Evolutionary conservation across 768 basidiomycete species (phyloP).

Genomic region (Collybia mongolica): DNA sequence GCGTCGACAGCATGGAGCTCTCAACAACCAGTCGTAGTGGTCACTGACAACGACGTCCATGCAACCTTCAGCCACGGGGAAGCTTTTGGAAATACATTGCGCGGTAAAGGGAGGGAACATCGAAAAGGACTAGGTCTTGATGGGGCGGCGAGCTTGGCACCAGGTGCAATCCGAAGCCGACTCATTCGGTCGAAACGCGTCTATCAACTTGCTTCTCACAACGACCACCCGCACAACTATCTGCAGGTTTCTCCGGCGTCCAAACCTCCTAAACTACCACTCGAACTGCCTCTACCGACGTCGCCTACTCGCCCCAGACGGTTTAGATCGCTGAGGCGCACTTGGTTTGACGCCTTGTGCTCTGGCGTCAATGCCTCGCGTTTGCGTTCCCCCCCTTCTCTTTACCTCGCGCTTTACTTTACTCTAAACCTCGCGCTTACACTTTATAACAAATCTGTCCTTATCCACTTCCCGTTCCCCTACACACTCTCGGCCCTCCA

Average conservation of each 20-base stretch:
- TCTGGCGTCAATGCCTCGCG: slow-evolving; percentile 8
- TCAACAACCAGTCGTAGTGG: neutral
- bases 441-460: slow-evolving; percentile 91
- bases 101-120: neutral
- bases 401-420: slow-evolving; percentile 72
- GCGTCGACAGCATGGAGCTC: slow-evolving; percentile 8
- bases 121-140: slow-evolving; percentile 1
- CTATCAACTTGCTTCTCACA: slow-evolving; percentile 7
- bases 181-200: slow-evolving; percentile 6
- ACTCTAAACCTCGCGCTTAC: slow-evolving; percentile 89
- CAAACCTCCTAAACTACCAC: neutral
- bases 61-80: neutral
- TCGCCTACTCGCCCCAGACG: slow-evolving; percentile 10
- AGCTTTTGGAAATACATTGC: neutral
- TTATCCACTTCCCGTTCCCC: slow-evolving; percentile 92
- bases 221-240: slow-evolving; percentile 1
- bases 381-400: slow-evolving; percentile 10
- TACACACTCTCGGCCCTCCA: slow-evolving; percentile 94
- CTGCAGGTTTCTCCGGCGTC: neutral
- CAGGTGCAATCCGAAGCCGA: slow-evolving; percentile 11
- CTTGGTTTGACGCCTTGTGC: slow-evolving; percentile 3
- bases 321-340: slow-evolving; percentile 4
- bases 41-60: neutral
- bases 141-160: neutral
- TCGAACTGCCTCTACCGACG: slow-evolving; percentile 16